These are phyloP conservation scores for Phytopythium delawarense DNA, from an alignment of 352 stramenopile genomes.

Conservation along the genomic window DNA sequence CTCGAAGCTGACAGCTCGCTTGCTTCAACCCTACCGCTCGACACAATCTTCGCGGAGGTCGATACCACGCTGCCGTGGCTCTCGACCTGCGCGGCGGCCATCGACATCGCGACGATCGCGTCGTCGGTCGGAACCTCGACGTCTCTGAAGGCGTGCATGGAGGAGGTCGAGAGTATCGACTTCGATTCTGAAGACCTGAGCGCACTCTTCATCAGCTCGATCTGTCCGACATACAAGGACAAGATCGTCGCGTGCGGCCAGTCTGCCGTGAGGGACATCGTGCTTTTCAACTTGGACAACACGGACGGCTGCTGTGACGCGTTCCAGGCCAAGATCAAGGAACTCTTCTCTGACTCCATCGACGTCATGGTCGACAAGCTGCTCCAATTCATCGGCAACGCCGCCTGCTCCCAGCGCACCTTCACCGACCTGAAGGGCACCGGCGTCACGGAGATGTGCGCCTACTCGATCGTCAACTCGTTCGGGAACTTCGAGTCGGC, in stretches of 20 bases:
- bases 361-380: conserved; percentile 24
- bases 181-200: conserved; percentile 6
- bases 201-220: conserved; percentile 3
- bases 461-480: conserved; percentile 19
- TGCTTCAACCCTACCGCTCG: not conserved
- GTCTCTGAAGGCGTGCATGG: conserved; percentile 21
- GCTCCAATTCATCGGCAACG: conserved; percentile 19
- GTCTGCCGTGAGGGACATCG: conserved; percentile 15
- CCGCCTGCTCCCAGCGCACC: conserved; percentile 31
- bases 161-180: conserved; percentile 11
- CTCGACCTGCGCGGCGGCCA: conserved; percentile 31
- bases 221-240: conserved; percentile 27
- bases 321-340: conserved; percentile 30
- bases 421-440: conserved; percentile 23
- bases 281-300: conserved; percentile 20
- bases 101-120: conserved; percentile 25
- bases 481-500: conserved; percentile 14
- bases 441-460: conserved; percentile 28
- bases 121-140: conserved; percentile 12
- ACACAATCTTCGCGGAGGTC: conserved; percentile 16
- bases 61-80: conserved; percentile 29
- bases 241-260: conserved; percentile 32
- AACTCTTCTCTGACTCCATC: conserved; percentile 27
- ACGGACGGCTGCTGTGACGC: conserved; percentile 35
- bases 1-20: not conserved